Evolutionary conservation across 108 stramenopile species (phyloP), one percentile per base, ranked within the genome.

Genomic region (Epithemia pelagica): DNA sequence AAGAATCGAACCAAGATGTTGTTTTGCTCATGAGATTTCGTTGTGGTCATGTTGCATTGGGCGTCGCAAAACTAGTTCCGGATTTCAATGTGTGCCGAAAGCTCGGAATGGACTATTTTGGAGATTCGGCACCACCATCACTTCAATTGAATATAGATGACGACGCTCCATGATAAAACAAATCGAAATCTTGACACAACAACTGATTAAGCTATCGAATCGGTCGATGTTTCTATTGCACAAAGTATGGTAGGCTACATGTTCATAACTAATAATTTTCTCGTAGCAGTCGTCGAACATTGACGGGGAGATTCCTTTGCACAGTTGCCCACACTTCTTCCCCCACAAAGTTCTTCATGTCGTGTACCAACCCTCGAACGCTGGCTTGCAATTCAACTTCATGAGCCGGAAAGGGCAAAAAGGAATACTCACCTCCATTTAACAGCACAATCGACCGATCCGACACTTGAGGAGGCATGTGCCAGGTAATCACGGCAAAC

Each of bases 141-240:
- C 52, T 93, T 27, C 89, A 93, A 65, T 72, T 93, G 24, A 90
- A 86, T 62, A 70, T 93, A 52, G 92, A 93, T 82, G 92, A 93
- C 59, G 59, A 60, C 15, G n/a, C n/a, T n/a, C n/a, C n/a, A n/a
- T n/a, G n/a, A n/a, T n/a, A n/a, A n/a, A n/a, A n/a, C n/a, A n/a
- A n/a, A n/a, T n/a, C n/a, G n/a, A n/a, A n/a, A n/a, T n/a, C n/a
- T n/a, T n/a, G n/a, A n/a, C n/a, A n/a, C n/a, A n/a, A n/a, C n/a
- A n/a, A n/a, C n/a, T n/a, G 20, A 20, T 52, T 52, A 52, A 52
- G 15, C 52, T 19, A 19, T 19, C 20, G 69, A 80, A 20, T 19
- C 52, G 52, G 52, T 52, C 52, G 52, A 20, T 52, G 52, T 52
- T 52, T 52, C 52, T 15, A 20, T 52, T 52, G 20, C 52, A 20